Evolutionary conservation across 768 basidiomycete genomes (phyloP), one percentile per base, ranked within the genome.

Genomic region (Suillus placidus): DNA sequence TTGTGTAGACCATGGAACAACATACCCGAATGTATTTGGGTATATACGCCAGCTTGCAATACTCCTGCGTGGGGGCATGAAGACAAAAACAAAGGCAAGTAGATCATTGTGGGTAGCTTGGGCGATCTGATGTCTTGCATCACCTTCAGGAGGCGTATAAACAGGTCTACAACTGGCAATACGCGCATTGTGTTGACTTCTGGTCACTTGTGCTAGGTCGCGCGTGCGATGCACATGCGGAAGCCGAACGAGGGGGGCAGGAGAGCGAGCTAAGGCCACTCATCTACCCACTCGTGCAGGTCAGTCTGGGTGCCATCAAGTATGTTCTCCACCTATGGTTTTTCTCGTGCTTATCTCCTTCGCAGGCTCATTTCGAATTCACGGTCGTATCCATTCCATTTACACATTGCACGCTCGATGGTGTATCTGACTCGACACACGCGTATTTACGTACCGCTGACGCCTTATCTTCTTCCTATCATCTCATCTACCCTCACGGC

Each of bases 111-210:
- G 12, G 42, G 32, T 49, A 30, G 23, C 57, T 26, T 30, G 18
- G 18, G 5, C 26, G 12, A 20, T 23, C 64, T 66, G 9, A 69
- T 16, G 69, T 56, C 65, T 58, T 65, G 60, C 56, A 56, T 64
- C 40, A 30, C 55, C 49, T 13, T 20, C 64, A 94, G 90, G 95
- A 99, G 70, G 89, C 94, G 10, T 96, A 92, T 80, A 91, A 90
- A 76, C 90, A 92, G 71, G 97, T 99, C 26, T 97, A 99, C 79
- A 99, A 98, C 79, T 99, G 97, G 97, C 97, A 98, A 79, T 98
- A 91, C 70, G 92, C 90, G 3, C 97, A 99, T 76, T 93, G 89
- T 65, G 81, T 99, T 69, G 97, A 99, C 80, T 99, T 99, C 72
- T 99, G 97, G 97, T 85, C 87, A 47, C 83, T 93, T 49, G 94